Conservation (phyloP, 352 stramenopile species). For the Pythium sp. region DNA sequence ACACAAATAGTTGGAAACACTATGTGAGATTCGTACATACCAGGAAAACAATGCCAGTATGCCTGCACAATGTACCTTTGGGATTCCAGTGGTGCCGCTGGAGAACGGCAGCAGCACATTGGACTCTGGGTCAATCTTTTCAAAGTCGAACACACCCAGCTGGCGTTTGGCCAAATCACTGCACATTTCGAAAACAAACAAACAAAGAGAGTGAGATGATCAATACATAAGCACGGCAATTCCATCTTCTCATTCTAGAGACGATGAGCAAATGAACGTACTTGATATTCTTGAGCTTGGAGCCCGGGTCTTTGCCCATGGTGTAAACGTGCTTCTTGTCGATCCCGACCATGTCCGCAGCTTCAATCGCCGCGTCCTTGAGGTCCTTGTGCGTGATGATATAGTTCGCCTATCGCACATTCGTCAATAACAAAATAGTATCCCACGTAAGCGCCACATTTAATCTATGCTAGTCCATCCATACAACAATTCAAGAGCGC, state of each 20-base stretch:
- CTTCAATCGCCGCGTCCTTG: slow-evolving; percentile 42
- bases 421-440: not conserved
- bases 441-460: not conserved
- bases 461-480: not conserved
- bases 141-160: slow-evolving; percentile 43
- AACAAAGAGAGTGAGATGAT: not conserved
- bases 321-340: slow-evolving; percentile 45
- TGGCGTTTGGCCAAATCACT: slow-evolving; percentile 43
- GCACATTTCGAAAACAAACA: slow-evolving; percentile 2
- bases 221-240: not conserved
- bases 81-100: slow-evolving; percentile 90
- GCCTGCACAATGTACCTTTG: slow-evolving; percentile 36
- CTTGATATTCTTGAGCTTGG: slow-evolving; percentile 48
- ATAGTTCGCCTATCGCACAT: slow-evolving; percentile 30
- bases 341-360: slow-evolving; percentile 28
- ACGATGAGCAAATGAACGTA: slow-evolving; percentile 23
- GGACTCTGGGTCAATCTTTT: slow-evolving; percentile 52
- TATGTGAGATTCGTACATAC: not conserved
- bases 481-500: not conserved
- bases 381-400: slow-evolving; percentile 58
- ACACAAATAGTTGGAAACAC: not conserved
- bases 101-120: slow-evolving; percentile 88
- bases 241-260: not conserved
- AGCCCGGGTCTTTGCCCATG: slow-evolving; percentile 26
- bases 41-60: not conserved